Evolutionary conservation across 164 flowering plant species (phyloP), one percentile per base, ranked within the genome.

Genomic region (Chimonanthus salicifolius): DNA sequence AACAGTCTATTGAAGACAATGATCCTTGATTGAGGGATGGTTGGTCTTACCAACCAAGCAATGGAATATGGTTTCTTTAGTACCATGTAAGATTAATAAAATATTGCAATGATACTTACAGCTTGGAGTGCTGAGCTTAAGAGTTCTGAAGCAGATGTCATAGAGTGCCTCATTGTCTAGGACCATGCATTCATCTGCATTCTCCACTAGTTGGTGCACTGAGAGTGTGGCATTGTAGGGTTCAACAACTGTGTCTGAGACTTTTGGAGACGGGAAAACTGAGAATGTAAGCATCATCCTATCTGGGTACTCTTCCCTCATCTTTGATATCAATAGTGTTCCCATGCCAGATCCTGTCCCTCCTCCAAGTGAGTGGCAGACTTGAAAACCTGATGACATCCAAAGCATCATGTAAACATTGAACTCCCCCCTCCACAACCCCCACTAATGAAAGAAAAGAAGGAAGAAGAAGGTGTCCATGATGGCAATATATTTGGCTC

Each of bases 141-240:
- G 71, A 47, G 71, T 69, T 58, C 71, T 50, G 71, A 69, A 69
- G 58, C 71, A 69, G 20, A 69, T 69, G 58, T 69, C 71, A 7
- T 69, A 69, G 45, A 69, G 71, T 3, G 71, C 71, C 49, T 69
- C 71, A 49, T 69, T 69, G 43, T 69, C 71, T 3, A 69, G 58
- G 54, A 69, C 71, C 71, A 69, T 69, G 58, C 71, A 69, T 50
- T 69, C 71, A 69, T 69, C 71, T 3, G 71, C 71, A 69, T 69
- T 69, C 68, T 65, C 68, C 46, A 65, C 68, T 6, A 65, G 68
- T 48, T 65, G 68, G n/a, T 65, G 68, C 68, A 65, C 68, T 13
- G 68, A 65, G 47, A 65, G 68, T 47, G 68, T 65, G 48, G 68
- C 68, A 11, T 65, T 65, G 68, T 65, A 65, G 47, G 68, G 68